These are phyloP conservation scores for Acorus calamus DNA, from an alignment of 106 monocot genomes.

Conservation along the genomic window DNA sequence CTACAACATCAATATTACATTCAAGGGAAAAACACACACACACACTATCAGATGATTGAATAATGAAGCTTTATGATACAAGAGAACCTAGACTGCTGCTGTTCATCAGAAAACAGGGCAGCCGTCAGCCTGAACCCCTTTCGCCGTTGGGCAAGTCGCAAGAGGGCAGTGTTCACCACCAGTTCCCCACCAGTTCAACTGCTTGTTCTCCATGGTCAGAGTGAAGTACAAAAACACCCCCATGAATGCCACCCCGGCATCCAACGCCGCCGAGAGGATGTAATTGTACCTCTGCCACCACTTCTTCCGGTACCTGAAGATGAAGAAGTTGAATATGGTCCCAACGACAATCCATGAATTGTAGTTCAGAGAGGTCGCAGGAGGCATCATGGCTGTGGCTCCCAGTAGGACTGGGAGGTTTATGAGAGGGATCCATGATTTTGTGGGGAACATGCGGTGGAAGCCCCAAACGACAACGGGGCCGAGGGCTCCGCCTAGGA, in stretches of 20 bases:
- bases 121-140: constrained; percentile 31
- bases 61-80: too few species aligned
- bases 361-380: constrained; percentile 76
- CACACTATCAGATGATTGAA: too few species aligned
- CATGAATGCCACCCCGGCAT: constrained; percentile 69
- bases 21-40: too few species aligned
- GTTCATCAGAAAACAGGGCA: constrained; percentile 25
- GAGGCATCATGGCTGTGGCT: constrained; percentile 78
- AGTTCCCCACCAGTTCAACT: constrained; percentile 50
- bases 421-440: constrained; percentile 64
- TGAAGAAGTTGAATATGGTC: constrained; percentile 79
- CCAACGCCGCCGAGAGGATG: constrained; percentile 58
- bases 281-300: constrained; percentile 87
- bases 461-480: constrained; percentile 80
- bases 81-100: too few species aligned
- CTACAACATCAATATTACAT: too few species aligned
- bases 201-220: constrained; percentile 34
- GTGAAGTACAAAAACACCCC: constrained; percentile 57
- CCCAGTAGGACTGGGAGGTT: constrained; percentile 84
- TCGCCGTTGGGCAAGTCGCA: constrained; percentile 50
- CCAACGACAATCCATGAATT: constrained; percentile 55
- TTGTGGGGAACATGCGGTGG: constrained; percentile 51
- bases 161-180: constrained; percentile 57
- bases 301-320: constrained; percentile 63
- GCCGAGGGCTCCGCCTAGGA: constrained; percentile 53